Evolutionary conservation across 2,329 filamentous ascomycete species (phyloP), one percentile per base, ranked within the genome.

Genomic region (Pseudogymnoascus sp.): DNA sequence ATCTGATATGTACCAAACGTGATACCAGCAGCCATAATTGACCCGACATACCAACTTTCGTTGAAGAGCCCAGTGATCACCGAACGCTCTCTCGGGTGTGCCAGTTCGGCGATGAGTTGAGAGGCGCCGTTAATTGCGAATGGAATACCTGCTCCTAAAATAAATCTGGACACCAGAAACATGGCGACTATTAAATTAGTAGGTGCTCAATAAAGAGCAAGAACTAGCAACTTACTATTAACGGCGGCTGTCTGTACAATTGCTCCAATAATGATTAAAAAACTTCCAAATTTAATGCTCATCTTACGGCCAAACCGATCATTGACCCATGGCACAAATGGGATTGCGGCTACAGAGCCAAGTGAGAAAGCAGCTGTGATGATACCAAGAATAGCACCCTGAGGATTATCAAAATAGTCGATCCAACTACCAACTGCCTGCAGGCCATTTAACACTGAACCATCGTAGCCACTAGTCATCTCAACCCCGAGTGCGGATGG

Each of bases 301-400:
- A 65, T 61, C 38, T 72, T 71, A 15, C 75, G 73, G 15, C 76
- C 76, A 19, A 74, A 71, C 34, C 66, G 65, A 57, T 76, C 71
- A 19, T 70, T 72, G 9, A 74, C 62, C 18, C 66, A 69, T 0
- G 74, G 73, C 30, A 75, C 69, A 61, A 76, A 72, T 12, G 74
- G 74, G 58, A 76, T 68, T 7, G 74, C 70, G 66, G 74, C 72
- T 15, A 75, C 64, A 2, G 73, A 74, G 3, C 75, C 75, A 48
- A 78, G 69, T 1, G 73, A 73, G 63, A 75, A 75, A 64, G 74
- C 73, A 2, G 74, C 75, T 61, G 73, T 76, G 37, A 78, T 69
- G 2, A 76, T 67, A 13, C 75, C 75, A 12, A 77, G 71, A 2
- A 71, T 68, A 8, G 69, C 65, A n/a, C 72, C 72, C 26, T 68